Evolutionary conservation across 2,329 filamentous ascomycete genomes (phyloP).

Genomic region (Cordyceps javanica): DNA sequence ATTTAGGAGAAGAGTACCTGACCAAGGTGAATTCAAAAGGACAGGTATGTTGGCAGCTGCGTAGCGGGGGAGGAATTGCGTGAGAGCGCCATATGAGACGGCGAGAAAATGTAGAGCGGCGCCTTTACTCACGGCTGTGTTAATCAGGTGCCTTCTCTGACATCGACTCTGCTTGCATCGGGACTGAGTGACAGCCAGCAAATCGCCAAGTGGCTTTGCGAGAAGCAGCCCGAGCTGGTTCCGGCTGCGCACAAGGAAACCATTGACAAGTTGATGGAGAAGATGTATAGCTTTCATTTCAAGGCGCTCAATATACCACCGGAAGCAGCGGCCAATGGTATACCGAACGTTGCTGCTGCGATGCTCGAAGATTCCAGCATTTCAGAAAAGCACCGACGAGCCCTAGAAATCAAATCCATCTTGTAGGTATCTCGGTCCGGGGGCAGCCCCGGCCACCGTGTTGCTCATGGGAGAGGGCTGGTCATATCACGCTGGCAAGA

Average conservation of each 20-base stretch:
- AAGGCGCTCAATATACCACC: slow-evolving; percentile 20
- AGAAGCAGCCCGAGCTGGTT: slow-evolving; percentile 22
- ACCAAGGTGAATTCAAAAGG: slow-evolving; percentile 22
- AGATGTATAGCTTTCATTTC: slow-evolving; percentile 23
- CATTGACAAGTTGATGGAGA: slow-evolving; percentile 21
- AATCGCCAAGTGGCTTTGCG: slow-evolving; percentile 25
- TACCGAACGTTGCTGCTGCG: slow-evolving; percentile 24
- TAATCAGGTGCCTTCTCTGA: slow-evolving; percentile 22
- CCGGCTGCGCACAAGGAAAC: slow-evolving; percentile 19
- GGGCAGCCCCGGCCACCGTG: background rate
- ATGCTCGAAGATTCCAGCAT: slow-evolving; percentile 23
- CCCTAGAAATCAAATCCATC: slow-evolving; percentile 25
- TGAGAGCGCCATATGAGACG: background rate
- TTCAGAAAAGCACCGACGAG: slow-evolving; percentile 22
- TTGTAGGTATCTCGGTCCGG: slow-evolving; percentile 21
- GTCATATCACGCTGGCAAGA: no score
- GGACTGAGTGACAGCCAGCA: slow-evolving; percentile 22
- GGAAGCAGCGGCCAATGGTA: slow-evolving; percentile 20
- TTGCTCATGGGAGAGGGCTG: no score
- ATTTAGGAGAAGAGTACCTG: slow-evolving; percentile 24
- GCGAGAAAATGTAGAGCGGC: background rate
- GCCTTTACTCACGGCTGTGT: background rate
- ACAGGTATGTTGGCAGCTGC: slow-evolving; percentile 20
- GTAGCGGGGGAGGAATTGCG: background rate
- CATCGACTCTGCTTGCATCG: slow-evolving; percentile 19